phyloP scores from a whole-genome alignment of 2,329 filamentous ascomycete genomes.

The Gaeumannomyces tritici region DNA sequence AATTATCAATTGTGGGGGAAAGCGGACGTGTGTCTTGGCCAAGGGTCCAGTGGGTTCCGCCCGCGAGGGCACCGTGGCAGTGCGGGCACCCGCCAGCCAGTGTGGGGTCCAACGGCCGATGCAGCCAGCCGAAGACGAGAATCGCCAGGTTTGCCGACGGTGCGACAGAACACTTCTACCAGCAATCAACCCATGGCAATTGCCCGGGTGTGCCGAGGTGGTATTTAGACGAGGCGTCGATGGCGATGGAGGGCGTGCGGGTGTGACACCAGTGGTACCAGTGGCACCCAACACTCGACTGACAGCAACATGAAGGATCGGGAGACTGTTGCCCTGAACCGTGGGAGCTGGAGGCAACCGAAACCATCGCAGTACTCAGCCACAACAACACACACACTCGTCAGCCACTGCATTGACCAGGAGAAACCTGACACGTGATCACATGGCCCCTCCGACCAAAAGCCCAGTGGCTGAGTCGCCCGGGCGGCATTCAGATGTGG shows the following conservation, averaged over 20 bases:
- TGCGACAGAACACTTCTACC: background rate
- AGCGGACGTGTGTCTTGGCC: background rate
- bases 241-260: no score
- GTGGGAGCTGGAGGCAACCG: background rate
- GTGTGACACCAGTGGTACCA: no score
- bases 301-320: no score
- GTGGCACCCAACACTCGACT: no score
- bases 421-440: background rate
- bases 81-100: no score
- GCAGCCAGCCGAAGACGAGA: background rate
- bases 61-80: background rate
- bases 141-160: background rate
- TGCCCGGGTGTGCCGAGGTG: background rate
- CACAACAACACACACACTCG: background rate
- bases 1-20: no score
- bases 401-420: background rate
- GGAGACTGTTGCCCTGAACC: no score
- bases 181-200: no score
- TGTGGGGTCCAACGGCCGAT: background rate
- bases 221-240: no score
- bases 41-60: background rate
- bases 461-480: background rate
- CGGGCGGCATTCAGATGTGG: background rate
- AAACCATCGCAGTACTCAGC: background rate
- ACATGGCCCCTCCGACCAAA: background rate